Base-by-base conservation (phyloP, 2,329 filamentous ascomycete genomes). In the Lachnellula hyalina region DNA sequence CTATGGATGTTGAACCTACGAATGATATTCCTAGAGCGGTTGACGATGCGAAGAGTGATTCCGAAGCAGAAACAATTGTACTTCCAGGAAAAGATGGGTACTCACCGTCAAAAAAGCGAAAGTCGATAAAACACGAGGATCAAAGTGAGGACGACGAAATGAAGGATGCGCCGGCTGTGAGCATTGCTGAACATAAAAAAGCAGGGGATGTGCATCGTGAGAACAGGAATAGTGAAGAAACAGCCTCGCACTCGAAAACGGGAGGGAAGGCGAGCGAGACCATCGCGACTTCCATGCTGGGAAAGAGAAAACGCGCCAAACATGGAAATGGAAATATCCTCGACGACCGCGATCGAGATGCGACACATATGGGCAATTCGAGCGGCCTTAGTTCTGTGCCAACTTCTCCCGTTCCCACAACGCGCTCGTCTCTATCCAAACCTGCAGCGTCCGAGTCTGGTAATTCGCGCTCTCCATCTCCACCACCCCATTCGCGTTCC, bases 31-130 rank as follows among this genome's bases (percentile, higher is more conserved):
- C 44, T 25, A 21, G 41, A 11, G 36, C 50, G 34, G 51, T 47
- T 21, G 60, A 61, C 34, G 49, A 42, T n/a, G 60, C 56, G 55
- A 84, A 85, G 56, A 83, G 78, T 65, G 83, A 86, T 63, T 89
- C 85, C 1, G 85, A 89, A 66, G 85, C 85, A 48, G 85, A 89
- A 72, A 89, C 85, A 14, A 86, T 88, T 58, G 84, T 89, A 36
- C 70, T 87, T 35, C 78, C 83, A 11, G 82, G 82, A 28, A 86
- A 85, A 66, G 80, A 86, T 67, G 82, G 81, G 40, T 74, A 82
- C 64, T 86, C 83, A 23, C 83, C 82, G 0, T 81, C 82, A 56
- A 86, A 86, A 69, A 75, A 75, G 55, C 78, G 82, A 56, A 86
- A 85, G 70, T 57, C 62, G 47, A 78, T 81, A 64, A 86, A 85